Conservation (phyloP, 768 basidiomycete genomes). For the Panaeolus cyanescens region DNA sequence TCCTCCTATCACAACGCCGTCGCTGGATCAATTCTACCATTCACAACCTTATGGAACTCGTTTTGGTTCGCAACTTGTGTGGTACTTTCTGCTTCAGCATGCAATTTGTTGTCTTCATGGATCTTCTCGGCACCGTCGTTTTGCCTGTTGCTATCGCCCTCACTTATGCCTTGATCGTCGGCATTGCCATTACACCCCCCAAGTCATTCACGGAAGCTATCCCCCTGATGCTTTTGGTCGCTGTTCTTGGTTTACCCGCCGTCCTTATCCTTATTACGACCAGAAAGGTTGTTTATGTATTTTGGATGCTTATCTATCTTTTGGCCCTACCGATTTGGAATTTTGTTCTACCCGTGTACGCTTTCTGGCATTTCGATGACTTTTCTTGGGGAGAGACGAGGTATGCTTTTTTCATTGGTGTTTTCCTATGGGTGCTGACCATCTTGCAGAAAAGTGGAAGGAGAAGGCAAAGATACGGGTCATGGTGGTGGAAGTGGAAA, state of each 20-base stretch:
- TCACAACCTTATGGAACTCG: slow-evolving; percentile 99
- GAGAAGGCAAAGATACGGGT: slow-evolving; percentile 78
- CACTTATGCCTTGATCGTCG: slow-evolving; percentile 86
- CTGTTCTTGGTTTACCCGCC: slow-evolving; percentile 92
- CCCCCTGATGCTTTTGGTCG: slow-evolving; percentile 84
- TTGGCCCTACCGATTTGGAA: slow-evolving; percentile 95
- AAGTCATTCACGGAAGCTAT: slow-evolving; percentile 89
- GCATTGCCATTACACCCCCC: slow-evolving; percentile 80
- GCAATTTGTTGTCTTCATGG: slow-evolving; percentile 99
- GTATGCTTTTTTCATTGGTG: slow-evolving; percentile 41
- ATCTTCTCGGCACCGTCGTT: slow-evolving; percentile 88
- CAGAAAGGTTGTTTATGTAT: slow-evolving; percentile 91
- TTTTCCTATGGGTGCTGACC: slow-evolving; percentile 12
- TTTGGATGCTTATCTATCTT: slow-evolving; percentile 98
- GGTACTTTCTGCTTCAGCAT: slow-evolving; percentile 99
- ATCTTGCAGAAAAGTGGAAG: slow-evolving; percentile 83
- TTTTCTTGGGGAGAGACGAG: slow-evolving; percentile 99
- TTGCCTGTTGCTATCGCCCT: slow-evolving; percentile 92
- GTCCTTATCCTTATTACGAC: slow-evolving; percentile 93
- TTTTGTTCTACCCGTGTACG: slow-evolving; percentile 89
- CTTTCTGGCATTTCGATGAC: slow-evolving; percentile 99
- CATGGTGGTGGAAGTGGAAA: slow-evolving; percentile 69
- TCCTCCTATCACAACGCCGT: slow-evolving; percentile 94
- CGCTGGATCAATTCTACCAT: slow-evolving; percentile 99
- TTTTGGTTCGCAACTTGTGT: slow-evolving; percentile 94